Evolutionary conservation across 164 flowering plant genomes (phyloP).

Genomic region (Tetracentron sinense): DNA sequence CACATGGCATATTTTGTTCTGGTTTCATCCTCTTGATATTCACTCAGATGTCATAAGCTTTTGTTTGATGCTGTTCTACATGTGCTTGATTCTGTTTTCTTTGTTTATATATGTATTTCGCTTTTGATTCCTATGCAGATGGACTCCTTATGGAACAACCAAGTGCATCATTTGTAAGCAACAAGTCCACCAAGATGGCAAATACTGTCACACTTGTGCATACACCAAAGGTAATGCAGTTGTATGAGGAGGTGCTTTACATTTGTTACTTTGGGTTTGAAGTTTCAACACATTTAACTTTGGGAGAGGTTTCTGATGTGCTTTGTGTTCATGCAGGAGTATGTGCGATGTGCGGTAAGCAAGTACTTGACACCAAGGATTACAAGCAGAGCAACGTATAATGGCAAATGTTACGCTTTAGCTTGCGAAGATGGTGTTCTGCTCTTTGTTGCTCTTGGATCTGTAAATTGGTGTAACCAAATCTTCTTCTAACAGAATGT

Average conservation of each 20-base stretch:
- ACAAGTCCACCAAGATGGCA: slow-evolving; percentile 91
- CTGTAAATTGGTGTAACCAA: slow-evolving; percentile 10
- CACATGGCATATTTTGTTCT: too few species aligned
- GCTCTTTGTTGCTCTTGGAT: not conserved
- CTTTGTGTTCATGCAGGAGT: slow-evolving; percentile 56
- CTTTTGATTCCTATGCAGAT: slow-evolving; percentile 41
- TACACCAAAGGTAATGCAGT: slow-evolving; percentile 66
- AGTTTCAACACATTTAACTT: not conserved
- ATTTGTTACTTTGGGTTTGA: not conserved
- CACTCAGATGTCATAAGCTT: too few species aligned
- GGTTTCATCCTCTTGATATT: too few species aligned
- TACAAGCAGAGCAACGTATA: slow-evolving; percentile 94
- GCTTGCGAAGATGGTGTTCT: not conserved
- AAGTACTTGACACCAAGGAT: slow-evolving; percentile 80
- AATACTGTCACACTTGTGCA: slow-evolving; percentile 97
- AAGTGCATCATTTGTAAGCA: slow-evolving; percentile 99
- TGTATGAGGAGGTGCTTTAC: too few species aligned
- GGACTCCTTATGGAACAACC: slow-evolving; percentile 90
- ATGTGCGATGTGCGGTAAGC: slow-evolving; percentile 98
- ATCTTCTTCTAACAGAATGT: not conserved
- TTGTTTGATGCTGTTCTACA: too few species aligned
- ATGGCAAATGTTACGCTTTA: not conserved
- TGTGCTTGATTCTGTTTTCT: not conserved
- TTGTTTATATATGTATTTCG: not conserved
- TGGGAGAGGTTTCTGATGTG: slow-evolving; percentile 2